A percentile compares a stretch with the other conserved stretches of the same genome.
Conservation (phyloP, 2,329 filamentous ascomycete species). For the Colletotrichum sp. region DNA sequence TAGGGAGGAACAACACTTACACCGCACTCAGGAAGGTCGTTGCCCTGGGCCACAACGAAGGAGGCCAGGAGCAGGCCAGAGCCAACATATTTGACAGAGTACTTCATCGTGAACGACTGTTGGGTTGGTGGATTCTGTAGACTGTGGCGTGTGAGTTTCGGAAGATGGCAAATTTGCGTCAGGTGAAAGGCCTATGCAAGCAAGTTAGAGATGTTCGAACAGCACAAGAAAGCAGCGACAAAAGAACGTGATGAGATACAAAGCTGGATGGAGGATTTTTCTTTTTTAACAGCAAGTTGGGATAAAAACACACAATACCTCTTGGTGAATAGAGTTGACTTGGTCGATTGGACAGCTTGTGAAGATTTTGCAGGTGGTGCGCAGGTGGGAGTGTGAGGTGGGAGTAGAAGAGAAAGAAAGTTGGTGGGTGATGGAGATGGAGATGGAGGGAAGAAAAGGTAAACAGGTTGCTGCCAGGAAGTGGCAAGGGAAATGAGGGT, state of each 20-base stretch:
- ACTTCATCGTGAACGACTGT: constrained; percentile 17
- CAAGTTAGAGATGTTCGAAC: not conserved
- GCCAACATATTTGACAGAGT: not conserved
- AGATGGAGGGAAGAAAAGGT: not conserved
- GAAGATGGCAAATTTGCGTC: not conserved
- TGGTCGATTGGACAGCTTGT: not conserved
- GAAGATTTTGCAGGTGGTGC: not conserved
- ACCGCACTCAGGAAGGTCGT: constrained; percentile 52
- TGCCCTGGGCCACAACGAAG: constrained; percentile 33
- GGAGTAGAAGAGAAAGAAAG: not conserved
- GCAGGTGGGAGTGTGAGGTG: not conserved
- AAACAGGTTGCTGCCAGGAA: not conserved
- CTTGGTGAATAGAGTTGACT: not conserved
- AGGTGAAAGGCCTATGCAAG: not conserved
- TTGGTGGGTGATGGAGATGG: not conserved
- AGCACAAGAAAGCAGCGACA: not conserved
- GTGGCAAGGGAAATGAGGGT: not conserved
- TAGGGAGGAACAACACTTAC: constrained; percentile 44
- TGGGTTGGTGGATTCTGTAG: not conserved
- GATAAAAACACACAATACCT: not conserved
- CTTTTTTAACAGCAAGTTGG: not conserved
- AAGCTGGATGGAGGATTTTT: not conserved
- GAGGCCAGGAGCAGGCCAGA: constrained; percentile 43
- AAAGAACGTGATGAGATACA: not conserved
- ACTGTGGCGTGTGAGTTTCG: not conserved